These are phyloP conservation scores for Pseudopyricularia cyperi DNA, from an alignment of 2,329 filamentous ascomycete genomes.

Conservation along the genomic window DNA sequence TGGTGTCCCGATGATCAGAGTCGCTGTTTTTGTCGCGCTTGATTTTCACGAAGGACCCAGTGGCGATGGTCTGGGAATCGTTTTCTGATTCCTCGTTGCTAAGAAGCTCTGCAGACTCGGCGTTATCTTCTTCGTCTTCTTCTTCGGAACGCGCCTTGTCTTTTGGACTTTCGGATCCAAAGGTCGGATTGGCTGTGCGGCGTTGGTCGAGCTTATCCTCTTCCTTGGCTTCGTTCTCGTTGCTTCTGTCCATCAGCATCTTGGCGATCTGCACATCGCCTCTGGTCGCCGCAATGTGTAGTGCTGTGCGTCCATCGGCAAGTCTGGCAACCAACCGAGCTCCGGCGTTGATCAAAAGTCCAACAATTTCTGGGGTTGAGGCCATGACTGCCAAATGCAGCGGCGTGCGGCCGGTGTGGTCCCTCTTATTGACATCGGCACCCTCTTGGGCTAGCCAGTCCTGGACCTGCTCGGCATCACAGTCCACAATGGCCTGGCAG, in stretches of 20 bases:
- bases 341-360: conserved; percentile 56
- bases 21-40: conserved; percentile 17
- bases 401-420: conserved; percentile 67
- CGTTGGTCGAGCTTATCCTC: conserved; percentile 24
- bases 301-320: conserved; percentile 66
- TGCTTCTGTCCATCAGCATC: conserved; percentile 60
- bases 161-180: not conserved
- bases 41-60: conserved; percentile 66
- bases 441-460: conserved; percentile 58
- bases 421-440: conserved; percentile 58
- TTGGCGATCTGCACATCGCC: conserved; percentile 58
- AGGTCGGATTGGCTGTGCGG: not conserved
- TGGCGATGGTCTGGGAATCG: conserved; percentile 34
- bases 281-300: conserved; percentile 67
- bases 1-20: conserved; percentile 23
- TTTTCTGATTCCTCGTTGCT: conserved; percentile 30
- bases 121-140: conserved; percentile 24
- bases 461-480: conserved; percentile 55
- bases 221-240: conserved; percentile 57
- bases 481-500: conserved; percentile 70
- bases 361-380: conserved; percentile 57
- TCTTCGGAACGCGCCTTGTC: conserved; percentile 9
- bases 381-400: conserved; percentile 62
- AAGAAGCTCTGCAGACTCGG: conserved; percentile 21
- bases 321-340: conserved; percentile 62